Percentiles rank a stretch among this genome's conserved stretches.
Conservation (phyloP, 176 grass and related monocot genomes). For the Thinopyrum elongatum region DNA sequence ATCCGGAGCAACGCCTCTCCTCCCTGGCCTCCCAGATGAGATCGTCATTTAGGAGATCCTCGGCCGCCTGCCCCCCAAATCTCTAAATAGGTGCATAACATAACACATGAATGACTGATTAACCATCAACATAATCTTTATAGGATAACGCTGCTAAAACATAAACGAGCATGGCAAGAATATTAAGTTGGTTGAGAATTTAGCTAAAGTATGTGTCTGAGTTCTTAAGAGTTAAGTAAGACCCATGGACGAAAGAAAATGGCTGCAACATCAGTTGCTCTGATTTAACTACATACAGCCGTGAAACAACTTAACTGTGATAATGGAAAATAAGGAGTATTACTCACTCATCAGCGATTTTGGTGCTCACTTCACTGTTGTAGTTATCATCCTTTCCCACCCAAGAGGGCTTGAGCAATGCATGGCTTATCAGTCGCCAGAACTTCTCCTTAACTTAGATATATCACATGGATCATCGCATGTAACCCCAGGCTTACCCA, state of each 20-base stretch:
- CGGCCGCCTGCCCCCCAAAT: accelerated
- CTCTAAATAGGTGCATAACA: no score
- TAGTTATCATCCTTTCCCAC: conserved; percentile 59
- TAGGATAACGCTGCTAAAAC: no score
- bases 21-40: no score
- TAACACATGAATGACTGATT: no score
- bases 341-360: conserved; percentile 65
- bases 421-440: conserved; percentile 36
- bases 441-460: conserved; percentile 46
- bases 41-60: no score
- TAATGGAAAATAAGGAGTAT: background rate
- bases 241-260: background rate
- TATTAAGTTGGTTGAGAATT: no score
- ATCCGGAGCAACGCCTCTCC: no score
- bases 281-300: background rate
- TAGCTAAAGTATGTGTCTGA: no score
- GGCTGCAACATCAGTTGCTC: background rate
- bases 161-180: no score
- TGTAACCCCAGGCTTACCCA: conserved; percentile 46
- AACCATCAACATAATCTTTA: no score
- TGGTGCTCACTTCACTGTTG: conserved; percentile 55
- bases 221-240: background rate
- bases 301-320: background rate
- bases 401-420: conserved; percentile 46
- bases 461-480: conserved; percentile 55